These are phyloP conservation scores for Helianthus annuus DNA, from an alignment of 129 eudicot genomes.

Conservation along the genomic window DNA sequence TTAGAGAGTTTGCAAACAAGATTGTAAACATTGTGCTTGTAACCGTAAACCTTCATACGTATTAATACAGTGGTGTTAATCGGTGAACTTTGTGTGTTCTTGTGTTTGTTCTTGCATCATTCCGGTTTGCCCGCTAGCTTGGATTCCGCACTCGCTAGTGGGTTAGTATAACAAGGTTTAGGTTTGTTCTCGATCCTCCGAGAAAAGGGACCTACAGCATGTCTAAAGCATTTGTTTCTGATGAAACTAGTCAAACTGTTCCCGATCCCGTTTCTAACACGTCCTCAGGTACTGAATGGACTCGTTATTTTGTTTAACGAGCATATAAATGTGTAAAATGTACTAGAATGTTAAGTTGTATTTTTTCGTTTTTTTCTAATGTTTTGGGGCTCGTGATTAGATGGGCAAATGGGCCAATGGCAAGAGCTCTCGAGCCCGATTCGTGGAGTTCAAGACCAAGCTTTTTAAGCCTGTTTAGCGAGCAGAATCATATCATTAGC, in stretches of 20 bases:
- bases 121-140: too few species aligned
- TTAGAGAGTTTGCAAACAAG: too few species aligned
- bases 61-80: too few species aligned
- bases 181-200: too few species aligned
- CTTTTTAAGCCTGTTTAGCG: slow-evolving; percentile 44
- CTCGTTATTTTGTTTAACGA: background rate
- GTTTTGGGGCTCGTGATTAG: slow-evolving; percentile 63
- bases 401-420: slow-evolving; percentile 48
- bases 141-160: too few species aligned
- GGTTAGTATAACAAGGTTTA: too few species aligned
- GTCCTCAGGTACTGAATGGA: slow-evolving; percentile 56
- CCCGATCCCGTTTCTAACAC: slow-evolving; percentile 20
- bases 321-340: background rate
- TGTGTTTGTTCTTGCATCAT: too few species aligned
- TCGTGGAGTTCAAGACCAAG: slow-evolving; percentile 78
- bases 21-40: too few species aligned
- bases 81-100: too few species aligned
- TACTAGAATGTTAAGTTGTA: slow-evolving; percentile 2
- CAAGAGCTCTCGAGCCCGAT: slow-evolving; percentile 72
- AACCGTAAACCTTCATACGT: too few species aligned
- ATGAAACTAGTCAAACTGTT: slow-evolving; percentile 34
- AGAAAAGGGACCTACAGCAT: too few species aligned
- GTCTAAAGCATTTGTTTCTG: too few species aligned
- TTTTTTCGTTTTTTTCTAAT: slow-evolving; percentile 29
- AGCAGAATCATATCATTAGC: slow-evolving; percentile 29